Conservation (phyloP, 176 grass and related monocot genomes). For the Ananas comosus region DNA sequence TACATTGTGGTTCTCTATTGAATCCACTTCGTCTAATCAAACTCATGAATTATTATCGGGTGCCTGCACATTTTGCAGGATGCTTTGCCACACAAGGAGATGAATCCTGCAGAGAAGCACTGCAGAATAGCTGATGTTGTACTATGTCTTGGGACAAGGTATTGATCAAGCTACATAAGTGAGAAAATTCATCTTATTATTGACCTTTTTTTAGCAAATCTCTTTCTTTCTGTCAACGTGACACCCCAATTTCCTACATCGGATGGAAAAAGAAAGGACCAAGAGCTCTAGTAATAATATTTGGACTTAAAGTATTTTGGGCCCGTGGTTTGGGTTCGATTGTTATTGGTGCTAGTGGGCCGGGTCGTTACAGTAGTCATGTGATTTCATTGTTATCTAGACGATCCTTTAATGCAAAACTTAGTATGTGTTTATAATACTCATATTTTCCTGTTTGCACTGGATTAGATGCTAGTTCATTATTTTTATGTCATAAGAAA, state of each 20-base stretch:
- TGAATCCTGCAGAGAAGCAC: constrained; percentile 75
- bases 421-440: background rate
- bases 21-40: no score
- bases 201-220: background rate
- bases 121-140: constrained; percentile 82
- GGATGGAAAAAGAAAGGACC: no score
- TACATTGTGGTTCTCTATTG: no score
- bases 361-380: background rate
- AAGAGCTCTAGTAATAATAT: no score
- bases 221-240: background rate
- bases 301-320: no score
- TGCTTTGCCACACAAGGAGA: constrained; percentile 77
- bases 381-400: background rate
- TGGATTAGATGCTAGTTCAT: background rate
- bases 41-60: no score
- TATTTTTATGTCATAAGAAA: no score
- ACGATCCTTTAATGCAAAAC: background rate
- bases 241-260: no score
- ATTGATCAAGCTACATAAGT: constrained; percentile 8
- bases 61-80: constrained; percentile 40
- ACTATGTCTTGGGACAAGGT: constrained; percentile 96
- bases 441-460: background rate
- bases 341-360: no score
- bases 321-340: no score
- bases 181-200: background rate